Evolutionary conservation across 257 asterid species (phyloP), one percentile per base, ranked within the genome.

Genomic region (Gardenia jasminoides): DNA sequence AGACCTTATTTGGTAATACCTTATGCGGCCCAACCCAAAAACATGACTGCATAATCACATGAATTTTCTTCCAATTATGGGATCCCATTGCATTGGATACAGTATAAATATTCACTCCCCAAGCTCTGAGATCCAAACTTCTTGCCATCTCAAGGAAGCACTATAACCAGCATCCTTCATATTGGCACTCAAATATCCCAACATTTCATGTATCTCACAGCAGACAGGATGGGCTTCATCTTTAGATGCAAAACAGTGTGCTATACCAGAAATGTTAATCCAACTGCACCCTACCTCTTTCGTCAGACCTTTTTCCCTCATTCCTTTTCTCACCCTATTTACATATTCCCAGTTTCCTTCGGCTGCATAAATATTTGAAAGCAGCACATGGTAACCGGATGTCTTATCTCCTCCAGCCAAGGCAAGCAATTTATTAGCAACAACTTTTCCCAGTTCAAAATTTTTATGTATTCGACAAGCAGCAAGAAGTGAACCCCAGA

Each of bases 271-370:
- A 41, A 92, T 74, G 77, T 89, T 87, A 78, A 94, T 91, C 98
- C 99, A 94, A 83, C 98, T 94, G 87, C 97, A 91, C 46, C 97
- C 97, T 22, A 89, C 89, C 85, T 94, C 99, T 86, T 93, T 93
- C 44, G 58, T 73, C 83, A 91, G 16, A 61, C 97, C 92, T 82
- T 81, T 91, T 76, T 87, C 88, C 67, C 69, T 74, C 94, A 94
- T 89, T 65, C 85, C 90, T 82, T 77, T 87, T 87, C 98, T 91
- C 79, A 88, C 86, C 20, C 54, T 81, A 87, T 84, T 88, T 56
- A 86, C 98, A 81, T 76, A 24, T 56, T 90, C 88, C 98, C 98
- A 94, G 82, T 93, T 87, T 67, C 94, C 93, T 88, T 93, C 97
- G 54, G 92, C 94, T 10, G 99, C 98, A 54, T 88, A 92, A n/a